Conservation (phyloP, 306 rosid genomes). For the Rubus parviflorus region DNA sequence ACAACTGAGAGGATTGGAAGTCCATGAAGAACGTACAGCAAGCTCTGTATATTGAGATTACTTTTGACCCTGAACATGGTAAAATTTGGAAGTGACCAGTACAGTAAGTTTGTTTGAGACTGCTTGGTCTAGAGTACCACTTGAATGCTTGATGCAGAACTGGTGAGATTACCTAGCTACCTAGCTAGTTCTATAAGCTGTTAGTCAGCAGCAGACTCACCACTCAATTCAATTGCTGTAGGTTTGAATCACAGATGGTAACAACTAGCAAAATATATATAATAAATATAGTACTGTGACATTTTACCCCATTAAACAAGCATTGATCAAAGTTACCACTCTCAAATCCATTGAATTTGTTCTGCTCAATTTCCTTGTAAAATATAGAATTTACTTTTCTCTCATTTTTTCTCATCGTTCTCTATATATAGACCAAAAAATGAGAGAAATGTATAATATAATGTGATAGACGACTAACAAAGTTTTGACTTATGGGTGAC, state of each 20-base stretch:
- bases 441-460: too few relatives aligned
- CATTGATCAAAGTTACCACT: not conserved
- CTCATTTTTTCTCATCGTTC: not conserved
- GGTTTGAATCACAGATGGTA: constrained; percentile 18
- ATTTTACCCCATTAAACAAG: not conserved
- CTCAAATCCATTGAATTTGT: not conserved
- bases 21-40: too few relatives aligned
- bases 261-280: constrained; percentile 2
- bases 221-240: not conserved
- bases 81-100: too few relatives aligned
- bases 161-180: not conserved
- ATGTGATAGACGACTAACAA: too few relatives aligned
- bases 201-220: not conserved
- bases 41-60: too few relatives aligned
- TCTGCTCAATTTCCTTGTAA: not conserved
- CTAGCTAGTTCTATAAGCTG: not conserved
- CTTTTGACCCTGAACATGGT: too few relatives aligned
- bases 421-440: not conserved
- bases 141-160: not conserved
- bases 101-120: not conserved
- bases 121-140: constrained; percentile 1
- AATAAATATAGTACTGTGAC: not conserved
- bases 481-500: too few relatives aligned
- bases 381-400: too few relatives aligned
- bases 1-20: too few relatives aligned